These are phyloP conservation scores for Lentinula novae-zelandiae DNA, from an alignment of 1,284 basidiomycete species.

Conservation along the genomic window DNA sequence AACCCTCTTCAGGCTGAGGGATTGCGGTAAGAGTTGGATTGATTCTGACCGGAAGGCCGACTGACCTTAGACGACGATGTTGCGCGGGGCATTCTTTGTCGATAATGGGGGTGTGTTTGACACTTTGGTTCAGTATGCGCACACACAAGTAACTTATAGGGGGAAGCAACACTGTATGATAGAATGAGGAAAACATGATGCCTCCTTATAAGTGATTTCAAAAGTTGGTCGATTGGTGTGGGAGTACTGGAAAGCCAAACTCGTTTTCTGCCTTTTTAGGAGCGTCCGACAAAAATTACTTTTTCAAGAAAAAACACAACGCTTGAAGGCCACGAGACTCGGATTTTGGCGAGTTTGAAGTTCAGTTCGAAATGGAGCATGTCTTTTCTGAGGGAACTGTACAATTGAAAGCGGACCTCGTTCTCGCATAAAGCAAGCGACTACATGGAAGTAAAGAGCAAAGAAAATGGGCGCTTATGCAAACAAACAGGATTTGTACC, in stretches of 20 bases:
- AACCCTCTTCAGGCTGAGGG: not conserved
- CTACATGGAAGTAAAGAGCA: not conserved
- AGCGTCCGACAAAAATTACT: not conserved
- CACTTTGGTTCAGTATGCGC: too few relatives aligned
- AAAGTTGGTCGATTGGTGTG: constrained; percentile 5
- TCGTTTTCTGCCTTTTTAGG: constrained; percentile 5
- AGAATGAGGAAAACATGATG: not conserved
- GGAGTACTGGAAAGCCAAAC: not conserved
- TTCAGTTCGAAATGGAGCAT: too few relatives aligned
- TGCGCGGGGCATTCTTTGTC: not conserved
- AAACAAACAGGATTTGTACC: not conserved
- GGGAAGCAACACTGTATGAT: not conserved
- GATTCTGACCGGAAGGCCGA: not conserved
- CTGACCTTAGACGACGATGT: not conserved
- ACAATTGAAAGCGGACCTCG: not conserved
- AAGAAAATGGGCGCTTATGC: not conserved
- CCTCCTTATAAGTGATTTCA: not conserved
- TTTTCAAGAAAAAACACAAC: constrained; percentile 3
- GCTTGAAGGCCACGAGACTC: not conserved
- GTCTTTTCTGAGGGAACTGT: not conserved
- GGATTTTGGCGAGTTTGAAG: too few relatives aligned
- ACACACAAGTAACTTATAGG: too few relatives aligned
- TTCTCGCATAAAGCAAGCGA: not conserved
- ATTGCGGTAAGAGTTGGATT: not conserved
- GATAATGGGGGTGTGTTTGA: not conserved